phyloP scores from a whole-genome alignment of 352 stramenopile species.

The Globisporangium irregulare region DNA sequence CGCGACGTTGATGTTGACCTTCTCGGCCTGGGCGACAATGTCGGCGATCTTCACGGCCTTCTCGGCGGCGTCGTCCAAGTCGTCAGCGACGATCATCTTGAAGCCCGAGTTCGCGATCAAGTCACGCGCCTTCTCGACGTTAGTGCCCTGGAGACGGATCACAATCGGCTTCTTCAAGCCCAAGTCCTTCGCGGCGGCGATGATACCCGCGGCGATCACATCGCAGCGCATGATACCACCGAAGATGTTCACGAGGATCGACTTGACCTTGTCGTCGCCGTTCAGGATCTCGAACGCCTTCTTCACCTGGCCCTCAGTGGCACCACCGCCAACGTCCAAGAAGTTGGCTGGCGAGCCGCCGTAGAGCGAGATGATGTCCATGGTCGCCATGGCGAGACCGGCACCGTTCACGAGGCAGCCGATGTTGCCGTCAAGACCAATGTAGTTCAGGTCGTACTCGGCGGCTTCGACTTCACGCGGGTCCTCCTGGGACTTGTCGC shows the following conservation, averaged over 20 bases:
- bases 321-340: conserved; percentile 97
- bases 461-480: conserved; percentile 91
- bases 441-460: conserved; percentile 98
- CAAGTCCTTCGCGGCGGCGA: conserved; percentile 95
- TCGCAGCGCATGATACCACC: conserved; percentile 99
- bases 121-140: conserved; percentile 93
- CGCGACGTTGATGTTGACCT: conserved; percentile 69
- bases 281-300: conserved; percentile 87
- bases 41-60: conserved; percentile 93
- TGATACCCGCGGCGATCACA: conserved; percentile 95
- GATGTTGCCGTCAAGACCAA: conserved; percentile 98
- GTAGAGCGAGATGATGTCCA: conserved; percentile 99
- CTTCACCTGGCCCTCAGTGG: conserved; percentile 90
- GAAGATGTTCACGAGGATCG: conserved; percentile 99
- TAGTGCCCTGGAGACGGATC: conserved; percentile 97
- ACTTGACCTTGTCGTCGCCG: conserved; percentile 94
- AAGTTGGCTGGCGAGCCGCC: conserved; percentile 98
- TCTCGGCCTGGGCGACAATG: conserved; percentile 71
- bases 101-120: conserved; percentile 93
- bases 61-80: conserved; percentile 94
- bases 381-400: conserved; percentile 98
- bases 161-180: conserved; percentile 97
- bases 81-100: conserved; percentile 93
- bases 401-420: conserved; percentile 99
- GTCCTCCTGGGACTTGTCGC: conserved; percentile 94